Evolutionary conservation across 2,329 filamentous ascomycete genomes (phyloP), one percentile per base, ranked within the genome.

Genomic region (Sclerotinia minor): DNA sequence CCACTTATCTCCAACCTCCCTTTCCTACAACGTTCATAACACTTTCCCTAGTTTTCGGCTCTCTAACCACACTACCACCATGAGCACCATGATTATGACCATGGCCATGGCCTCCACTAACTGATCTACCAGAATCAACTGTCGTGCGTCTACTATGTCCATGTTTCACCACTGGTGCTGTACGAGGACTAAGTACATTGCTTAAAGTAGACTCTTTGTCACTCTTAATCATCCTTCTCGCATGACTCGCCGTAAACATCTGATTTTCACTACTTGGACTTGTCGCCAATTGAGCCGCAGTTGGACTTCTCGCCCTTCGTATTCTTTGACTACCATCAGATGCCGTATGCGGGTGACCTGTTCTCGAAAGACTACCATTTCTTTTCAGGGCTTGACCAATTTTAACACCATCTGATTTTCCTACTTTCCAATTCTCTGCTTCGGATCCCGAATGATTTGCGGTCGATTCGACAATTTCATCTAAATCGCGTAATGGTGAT

Each of bases 231-330:
- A 91, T 89, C 19, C 89, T 82, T 54, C 89, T 82, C 35, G 88
- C 87, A 70, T 89, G 87, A 66, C 84, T 83, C 32, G 87, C 86
- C 0, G 86, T 89, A 77, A 90, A 90, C 77, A 89, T 81, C 67
- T 83, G 84, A 68, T 84, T 85, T 71, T 87, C 84, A 64, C 80
- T 83, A 1, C 85, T 84, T 19, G 86, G 84, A 65, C 83, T 85
- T 66, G 81, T 78, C 26, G 81, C 77, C 59, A 79, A 79, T 79
- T 70, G 85, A 81, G 72, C 87, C 79, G 73, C 75, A 24, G 80
- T 78, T 21, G 82, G 79, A 58, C 75, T 77, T 58, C 76, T 71
- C 21, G 75, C 71, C 52, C 74, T 73, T 26, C 75, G 72, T 19
- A 67, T 70, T 38, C 75, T 67, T 15, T 60, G 67, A 11, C 57